Base-by-base conservation (phyloP, 2,329 filamentous ascomycete species). In the Venturia oleaginea region DNA sequence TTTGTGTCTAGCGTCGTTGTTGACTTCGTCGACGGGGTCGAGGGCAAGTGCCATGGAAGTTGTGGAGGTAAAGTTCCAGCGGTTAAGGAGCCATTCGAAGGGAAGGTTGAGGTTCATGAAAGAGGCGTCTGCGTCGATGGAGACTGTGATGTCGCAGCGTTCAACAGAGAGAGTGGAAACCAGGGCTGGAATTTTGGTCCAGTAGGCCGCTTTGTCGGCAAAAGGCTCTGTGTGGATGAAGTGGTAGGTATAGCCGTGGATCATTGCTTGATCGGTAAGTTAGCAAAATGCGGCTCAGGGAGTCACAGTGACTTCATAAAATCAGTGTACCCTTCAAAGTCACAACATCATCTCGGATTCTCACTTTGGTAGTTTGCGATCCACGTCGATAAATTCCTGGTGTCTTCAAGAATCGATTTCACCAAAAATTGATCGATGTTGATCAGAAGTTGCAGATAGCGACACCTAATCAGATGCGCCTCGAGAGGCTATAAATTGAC, bases 81-180 rank as follows among this genome's bases (percentile, higher is more conserved):
- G 73, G 68, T 79, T 79, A 68, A 81, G 73, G 7, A 81, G 73
- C 76, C 78, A 81, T 70, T 81, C 79, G 19, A 80, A 65, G 4
- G 79, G 79, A 0, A 81, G 68, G 40, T 79, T 72, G 1, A 76
- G 73, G 64, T 80, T 72, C 1, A 73, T 70, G 63, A 80, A 73
- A 4, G 76, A 72, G 24, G 74, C 76, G 66, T 81, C 79, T 32
- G 77, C 75, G 67, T 81, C 79, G 63, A 81, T 68, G 57, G 77
- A 77, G 60, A 81, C 70, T 30, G 80, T 75, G 6, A 79, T 75
- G 17, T 60, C 59, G 40, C 59, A 37, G 4, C 76, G 70, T 68
- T 80, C 77, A 0, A 71, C 66, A 34, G 72, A 69, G 2, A 80
- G 70, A 2, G 77, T 72, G 24, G 77, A 70, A 43, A 72, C 71